Evolutionary conservation across 768 basidiomycete genomes (phyloP), one percentile per base, ranked within the genome.

Genomic region (Pleurotus tuoliensis): DNA sequence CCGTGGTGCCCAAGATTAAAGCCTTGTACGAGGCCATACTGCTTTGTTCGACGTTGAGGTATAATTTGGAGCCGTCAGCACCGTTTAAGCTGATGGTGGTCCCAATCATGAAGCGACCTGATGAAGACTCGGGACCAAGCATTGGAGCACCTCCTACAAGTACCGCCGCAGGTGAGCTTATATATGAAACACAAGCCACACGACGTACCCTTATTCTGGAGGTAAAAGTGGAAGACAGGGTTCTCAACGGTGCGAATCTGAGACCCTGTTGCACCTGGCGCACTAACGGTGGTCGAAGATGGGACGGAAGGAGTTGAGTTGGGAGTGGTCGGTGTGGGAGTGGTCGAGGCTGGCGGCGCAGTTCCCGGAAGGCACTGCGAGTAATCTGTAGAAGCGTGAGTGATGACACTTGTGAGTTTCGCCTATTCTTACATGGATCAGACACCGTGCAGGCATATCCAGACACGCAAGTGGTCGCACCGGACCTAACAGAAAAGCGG

Each of bases 211-310:
- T 66, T 64, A 59, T 73, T 73, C 60, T 83, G 82, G 18, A 84
- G 71, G 66, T 84, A 84, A 63, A 82, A 78, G 62, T 84, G 82
- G 59, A 69, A 83, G 5, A 81, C 80, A 3, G 82, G 82, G 46
- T 73, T 75, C 60, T 77, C 72, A 34, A 76, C 82, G 1, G 77
- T 67, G 49, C 82, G 77, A 51, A 84, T 82, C 59, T 82, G 81
- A 25, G 78, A 77, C 4, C 72, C 75, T 37, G 74, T 74, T 1
- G 74, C 66, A 0, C 69, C 61, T 30, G 78, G 66, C 38, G 74
- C 73, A 7, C 70, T 64, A 2, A 68, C 61, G 11, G 69, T 66
- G 1, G 71, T 66, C 4, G 73, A 61, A 24, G 71, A 53, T 20
- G 64, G 41, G 7, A 62, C 53, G 20, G 58, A 49, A 30, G 61